Evolutionary conservation across 176 grass and related monocot species (phyloP).

Genomic region (Zoysia japonica): DNA sequence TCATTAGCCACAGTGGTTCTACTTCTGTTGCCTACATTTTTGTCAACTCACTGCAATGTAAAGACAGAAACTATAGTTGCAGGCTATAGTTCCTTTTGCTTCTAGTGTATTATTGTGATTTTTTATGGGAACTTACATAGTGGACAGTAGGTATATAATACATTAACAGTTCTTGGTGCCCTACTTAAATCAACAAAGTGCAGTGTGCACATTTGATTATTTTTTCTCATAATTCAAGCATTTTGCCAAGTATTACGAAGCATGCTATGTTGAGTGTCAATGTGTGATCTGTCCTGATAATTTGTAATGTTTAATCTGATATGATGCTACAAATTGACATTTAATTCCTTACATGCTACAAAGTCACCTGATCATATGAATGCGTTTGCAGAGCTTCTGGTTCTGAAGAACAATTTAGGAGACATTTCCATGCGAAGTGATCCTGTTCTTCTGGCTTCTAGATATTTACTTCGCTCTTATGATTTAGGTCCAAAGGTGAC

Average conservation of each 20-base stretch:
- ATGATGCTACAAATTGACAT: background rate
- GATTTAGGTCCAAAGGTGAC: constrained; percentile 30
- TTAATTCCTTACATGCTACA: background rate
- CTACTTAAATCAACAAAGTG: too few relatives aligned
- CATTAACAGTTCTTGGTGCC: background rate
- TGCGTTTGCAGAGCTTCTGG: background rate
- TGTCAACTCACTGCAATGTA: background rate
- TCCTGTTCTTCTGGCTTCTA: background rate
- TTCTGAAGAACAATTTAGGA: background rate
- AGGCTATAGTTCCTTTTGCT: background rate
- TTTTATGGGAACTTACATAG: background rate
- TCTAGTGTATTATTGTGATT: background rate
- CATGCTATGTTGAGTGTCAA: background rate
- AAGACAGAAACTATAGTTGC: background rate
- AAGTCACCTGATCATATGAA: background rate
- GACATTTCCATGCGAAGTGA: background rate
- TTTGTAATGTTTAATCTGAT: background rate
- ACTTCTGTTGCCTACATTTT: constrained; percentile 3
- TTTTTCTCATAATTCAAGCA: background rate
- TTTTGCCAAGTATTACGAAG: constrained; percentile 6
- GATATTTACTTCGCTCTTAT: background rate
- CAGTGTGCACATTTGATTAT: background rate
- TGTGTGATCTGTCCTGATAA: background rate
- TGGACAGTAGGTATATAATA: background rate
- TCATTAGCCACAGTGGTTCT: constrained; percentile 1